Evolutionary conservation across 2,329 filamentous ascomycete genomes (phyloP), one percentile per base, ranked within the genome.

Genomic region (Xylariaceae sp.): DNA sequence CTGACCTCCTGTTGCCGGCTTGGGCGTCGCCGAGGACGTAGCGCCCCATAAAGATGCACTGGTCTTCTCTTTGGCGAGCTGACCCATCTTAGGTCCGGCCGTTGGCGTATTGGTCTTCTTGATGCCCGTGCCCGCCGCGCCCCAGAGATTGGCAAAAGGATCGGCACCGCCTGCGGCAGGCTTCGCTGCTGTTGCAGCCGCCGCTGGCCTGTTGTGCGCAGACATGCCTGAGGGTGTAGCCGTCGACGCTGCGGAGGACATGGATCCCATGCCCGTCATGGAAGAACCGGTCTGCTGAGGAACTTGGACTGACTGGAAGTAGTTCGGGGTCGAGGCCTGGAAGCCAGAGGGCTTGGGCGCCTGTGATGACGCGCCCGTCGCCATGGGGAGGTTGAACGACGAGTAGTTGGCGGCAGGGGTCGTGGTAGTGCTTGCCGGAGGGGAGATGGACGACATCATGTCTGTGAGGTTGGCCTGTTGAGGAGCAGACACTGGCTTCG

Each of bases 21-120:
- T 61, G 12, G 49, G 37, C 3, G 53, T 51, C 36, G 43, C 44
- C 24, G 30, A 32, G 12, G 81, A 73, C 13, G 85, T 75, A 1
- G 87, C 78, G 15, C 91, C 93, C 89, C 94, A 98, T 49, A 98
- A 88, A 7, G 90, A 89, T 13, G 90, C 89, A 55, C 83, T 89
- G 44, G 89, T 93, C 76, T 97, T 96, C 67, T 96, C 89, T 73
- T 96, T 96, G n/a, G 90, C 91, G 65, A 98, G 80, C 63, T 95
- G 90, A 22, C 89, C 90, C 68, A 98, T 78, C 41, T 90, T 90
- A 38, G 89, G 83, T 1, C 85, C 85, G 44, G 82, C 75, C 40
- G 74, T 70, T 9, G 76, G 72, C 2, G 81, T 76, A 45, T 67
- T 73, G 1, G 76, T 67, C 69, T 93, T 94, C 72, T 89, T 89